These are phyloP conservation scores for Ormosia semicastrata DNA, from an alignment of 306 rosid genomes.

Conservation along the genomic window DNA sequence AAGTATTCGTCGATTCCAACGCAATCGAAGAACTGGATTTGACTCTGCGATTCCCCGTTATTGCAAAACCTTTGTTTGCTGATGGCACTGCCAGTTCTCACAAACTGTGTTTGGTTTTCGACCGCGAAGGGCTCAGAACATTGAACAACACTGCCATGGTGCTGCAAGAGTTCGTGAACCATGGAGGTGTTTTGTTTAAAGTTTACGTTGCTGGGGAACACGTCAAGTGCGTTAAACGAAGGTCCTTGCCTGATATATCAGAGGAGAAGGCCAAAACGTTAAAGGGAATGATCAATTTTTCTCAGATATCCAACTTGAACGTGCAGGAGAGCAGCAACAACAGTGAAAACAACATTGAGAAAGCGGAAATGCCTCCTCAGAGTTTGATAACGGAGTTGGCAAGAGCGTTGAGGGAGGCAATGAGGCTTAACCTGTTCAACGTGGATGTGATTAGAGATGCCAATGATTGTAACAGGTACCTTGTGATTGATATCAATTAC, in stretches of 20 bases:
- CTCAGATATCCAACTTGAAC: slow-evolving; percentile 37
- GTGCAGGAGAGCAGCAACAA: neutral
- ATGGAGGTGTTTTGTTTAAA: slow-evolving; percentile 62
- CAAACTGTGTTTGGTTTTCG: slow-evolving; percentile 40
- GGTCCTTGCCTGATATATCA: slow-evolving; percentile 37
- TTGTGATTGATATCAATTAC: slow-evolving; percentile 51
- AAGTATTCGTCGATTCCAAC: neutral
- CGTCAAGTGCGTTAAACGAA: slow-evolving; percentile 44
- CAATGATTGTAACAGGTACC: slow-evolving; percentile 15
- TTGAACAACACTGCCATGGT: slow-evolving; percentile 24
- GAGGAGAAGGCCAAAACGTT: neutral
- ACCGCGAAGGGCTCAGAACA: slow-evolving; percentile 24
- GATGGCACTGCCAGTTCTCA: slow-evolving; percentile 35
- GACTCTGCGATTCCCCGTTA: neutral
- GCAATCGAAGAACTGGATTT: neutral
- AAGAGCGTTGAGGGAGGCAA: slow-evolving; percentile 27
- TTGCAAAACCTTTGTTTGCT: slow-evolving; percentile 27
- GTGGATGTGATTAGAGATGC: slow-evolving; percentile 49
- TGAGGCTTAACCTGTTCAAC: slow-evolving; percentile 51
- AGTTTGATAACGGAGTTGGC: slow-evolving; percentile 31
- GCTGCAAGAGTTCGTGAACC: slow-evolving; percentile 59
- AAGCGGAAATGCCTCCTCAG: slow-evolving; percentile 31
- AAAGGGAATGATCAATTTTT: slow-evolving; percentile 25
- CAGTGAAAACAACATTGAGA: neutral
- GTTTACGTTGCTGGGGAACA: slow-evolving; percentile 53